phyloP scores from a whole-genome alignment of 192 early-diverging fungal species.

The Anaeromyces robustus region DNA sequence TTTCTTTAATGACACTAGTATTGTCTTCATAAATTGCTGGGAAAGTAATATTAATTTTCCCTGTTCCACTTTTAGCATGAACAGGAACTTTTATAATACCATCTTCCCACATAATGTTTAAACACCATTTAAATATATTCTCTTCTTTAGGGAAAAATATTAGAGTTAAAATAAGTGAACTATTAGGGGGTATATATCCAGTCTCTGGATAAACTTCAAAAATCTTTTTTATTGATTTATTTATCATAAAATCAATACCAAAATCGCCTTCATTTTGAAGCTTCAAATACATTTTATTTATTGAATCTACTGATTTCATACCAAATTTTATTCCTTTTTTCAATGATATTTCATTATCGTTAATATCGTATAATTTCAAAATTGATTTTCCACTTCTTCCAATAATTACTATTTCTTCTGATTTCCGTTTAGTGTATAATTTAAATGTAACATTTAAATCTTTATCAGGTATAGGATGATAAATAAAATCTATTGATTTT shows the following conservation, averaged over 20 bases:
- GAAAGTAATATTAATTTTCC: background rate
- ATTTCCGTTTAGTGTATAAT: background rate
- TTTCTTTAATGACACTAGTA: background rate
- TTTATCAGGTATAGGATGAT: background rate
- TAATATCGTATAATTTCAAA: background rate
- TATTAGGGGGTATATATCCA: background rate
- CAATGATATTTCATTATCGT: background rate
- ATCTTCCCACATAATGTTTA: background rate
- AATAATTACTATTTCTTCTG: background rate
- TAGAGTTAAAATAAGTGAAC: background rate
- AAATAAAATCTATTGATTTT: background rate
- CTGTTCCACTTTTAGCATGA: background rate
- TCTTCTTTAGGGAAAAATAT: background rate
- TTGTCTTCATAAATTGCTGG: background rate
- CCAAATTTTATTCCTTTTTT: background rate
- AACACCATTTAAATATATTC: background rate
- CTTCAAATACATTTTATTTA: background rate
- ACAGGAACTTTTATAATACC: background rate
- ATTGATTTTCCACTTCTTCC: background rate
- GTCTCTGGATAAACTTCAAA: background rate
- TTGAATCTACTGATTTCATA: background rate
- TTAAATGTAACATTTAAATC: background rate
- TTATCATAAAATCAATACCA: background rate
- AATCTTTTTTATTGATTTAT: background rate
- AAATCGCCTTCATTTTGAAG: background rate